Conservation (phyloP, 164 flowering plant species). For the Echeveria elegans region DNA sequence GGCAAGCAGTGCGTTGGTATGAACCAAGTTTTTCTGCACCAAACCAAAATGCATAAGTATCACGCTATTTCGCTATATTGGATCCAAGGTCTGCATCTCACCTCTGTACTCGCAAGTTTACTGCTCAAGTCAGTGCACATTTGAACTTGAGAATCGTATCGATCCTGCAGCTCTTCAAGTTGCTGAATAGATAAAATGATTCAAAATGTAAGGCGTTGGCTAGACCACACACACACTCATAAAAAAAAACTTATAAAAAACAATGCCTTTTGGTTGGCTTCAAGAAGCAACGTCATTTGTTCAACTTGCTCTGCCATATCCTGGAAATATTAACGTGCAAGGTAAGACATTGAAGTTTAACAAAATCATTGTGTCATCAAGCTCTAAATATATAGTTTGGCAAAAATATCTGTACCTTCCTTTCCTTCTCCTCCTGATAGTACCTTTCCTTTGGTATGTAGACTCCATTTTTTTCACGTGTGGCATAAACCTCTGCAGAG, state of each 20-base stretch:
- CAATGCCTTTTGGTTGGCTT: conserved; percentile 74
- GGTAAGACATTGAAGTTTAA: neutral
- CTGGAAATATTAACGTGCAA: conserved; percentile 20
- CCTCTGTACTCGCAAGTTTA: conserved; percentile 70
- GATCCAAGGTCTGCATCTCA: conserved; percentile 14
- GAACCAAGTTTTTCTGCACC: conserved; percentile 54
- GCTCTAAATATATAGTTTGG: neutral
- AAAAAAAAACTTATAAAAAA: neutral
- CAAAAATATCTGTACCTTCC: conserved; percentile 45
- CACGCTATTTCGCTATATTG: neutral
- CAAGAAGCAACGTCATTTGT: conserved; percentile 60
- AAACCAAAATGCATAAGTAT: neutral
- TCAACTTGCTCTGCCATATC: conserved; percentile 95
- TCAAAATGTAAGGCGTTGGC: neutral
- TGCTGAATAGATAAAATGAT: conserved; percentile 32
- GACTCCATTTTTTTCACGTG: conserved; percentile 95
- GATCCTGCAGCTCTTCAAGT: conserved; percentile 69
- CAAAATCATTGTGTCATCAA: neutral
- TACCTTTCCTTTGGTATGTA: conserved; percentile 92
- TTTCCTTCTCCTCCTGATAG: conserved; percentile 87
- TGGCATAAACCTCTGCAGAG: conserved; percentile 78
- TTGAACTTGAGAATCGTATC: conserved; percentile 47
- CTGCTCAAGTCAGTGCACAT: conserved; percentile 43
- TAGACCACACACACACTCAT: neutral
- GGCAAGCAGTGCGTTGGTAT: conserved; percentile 45